phyloP scores from a whole-genome alignment of 805 yeast genomes.

The Candida caryicola region DNA sequence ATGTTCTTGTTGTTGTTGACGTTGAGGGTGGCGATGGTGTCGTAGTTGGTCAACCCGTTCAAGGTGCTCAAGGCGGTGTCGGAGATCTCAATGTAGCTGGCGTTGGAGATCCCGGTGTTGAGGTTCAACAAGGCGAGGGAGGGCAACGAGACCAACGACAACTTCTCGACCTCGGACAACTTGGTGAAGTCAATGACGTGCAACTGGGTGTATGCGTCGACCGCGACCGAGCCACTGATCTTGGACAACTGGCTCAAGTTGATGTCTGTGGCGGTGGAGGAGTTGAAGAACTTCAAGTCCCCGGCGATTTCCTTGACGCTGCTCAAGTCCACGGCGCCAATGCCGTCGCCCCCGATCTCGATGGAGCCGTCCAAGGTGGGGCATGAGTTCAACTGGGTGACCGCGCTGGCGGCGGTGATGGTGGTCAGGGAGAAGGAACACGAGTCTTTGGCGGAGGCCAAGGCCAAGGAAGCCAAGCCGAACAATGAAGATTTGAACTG shows the following conservation, averaged over 20 bases:
- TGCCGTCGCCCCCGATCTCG: conserved; percentile 29
- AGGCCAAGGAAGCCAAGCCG: conserved; percentile 7
- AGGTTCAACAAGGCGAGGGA: conserved; percentile 38
- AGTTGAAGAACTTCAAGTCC: conserved; percentile 35
- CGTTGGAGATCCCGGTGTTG: conserved; percentile 35
- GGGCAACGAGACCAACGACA: conserved; percentile 40
- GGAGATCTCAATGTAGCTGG: conserved; percentile 32
- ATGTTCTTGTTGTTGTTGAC: conserved; percentile 45
- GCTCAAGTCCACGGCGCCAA: conserved; percentile 21
- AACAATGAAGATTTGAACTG: conserved; percentile 6
- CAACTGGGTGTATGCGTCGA: conserved; percentile 40
- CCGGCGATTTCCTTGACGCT: conserved; percentile 20
- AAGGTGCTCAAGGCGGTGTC: conserved; percentile 42
- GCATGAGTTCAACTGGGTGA: conserved; percentile 33
- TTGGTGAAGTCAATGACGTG: conserved; percentile 33
- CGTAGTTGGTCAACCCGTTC: conserved; percentile 31
- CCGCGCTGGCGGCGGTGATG: conserved; percentile 37
- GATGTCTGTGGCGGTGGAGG: conserved; percentile 35
- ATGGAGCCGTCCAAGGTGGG: conserved; percentile 42
- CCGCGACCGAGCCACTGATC: conserved; percentile 34
- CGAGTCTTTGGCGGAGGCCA: conserved; percentile 14
- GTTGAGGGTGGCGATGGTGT: conserved; percentile 32
- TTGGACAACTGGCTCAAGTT: conserved; percentile 27
- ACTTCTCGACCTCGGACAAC: conserved; percentile 27
- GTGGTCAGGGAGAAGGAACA: conserved; percentile 39